Percentiles rank a stretch among this genome's conserved stretches.
Evolutionary conservation across 805 yeast genomes (phyloP).

Genomic region (Yarrowia sp.): DNA sequence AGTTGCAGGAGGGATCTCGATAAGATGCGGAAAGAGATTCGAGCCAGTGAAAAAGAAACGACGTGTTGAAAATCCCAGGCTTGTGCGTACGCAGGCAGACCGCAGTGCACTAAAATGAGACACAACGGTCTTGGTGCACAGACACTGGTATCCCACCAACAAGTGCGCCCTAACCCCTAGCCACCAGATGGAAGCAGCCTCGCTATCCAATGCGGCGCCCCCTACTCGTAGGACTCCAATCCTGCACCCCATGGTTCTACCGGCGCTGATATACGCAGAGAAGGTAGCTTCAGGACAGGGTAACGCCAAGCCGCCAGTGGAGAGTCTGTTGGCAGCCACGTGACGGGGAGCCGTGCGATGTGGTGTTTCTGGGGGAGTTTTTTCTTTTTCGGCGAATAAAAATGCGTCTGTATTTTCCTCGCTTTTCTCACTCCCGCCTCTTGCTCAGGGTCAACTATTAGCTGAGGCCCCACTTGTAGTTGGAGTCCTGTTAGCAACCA

Average conservation of each 20-base stretch:
- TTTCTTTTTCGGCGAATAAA: no score
- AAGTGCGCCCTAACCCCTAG: no score
- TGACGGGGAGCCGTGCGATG: neutral
- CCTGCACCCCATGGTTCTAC: conserved; percentile 7
- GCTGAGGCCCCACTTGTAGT: neutral
- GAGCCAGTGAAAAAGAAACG: neutral
- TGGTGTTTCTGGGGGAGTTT: no score
- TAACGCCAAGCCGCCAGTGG: conserved; percentile 29
- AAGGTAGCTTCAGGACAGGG: conserved; percentile 20
- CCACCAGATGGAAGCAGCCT: neutral
- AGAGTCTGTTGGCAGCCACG: conserved; percentile 8
- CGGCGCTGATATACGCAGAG: neutral
- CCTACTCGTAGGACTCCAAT: neutral
- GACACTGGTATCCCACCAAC: no score
- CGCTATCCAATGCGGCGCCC: conserved; percentile 1
- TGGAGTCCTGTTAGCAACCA: conserved; percentile 3
- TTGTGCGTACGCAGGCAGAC: neutral
- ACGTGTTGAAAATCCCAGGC: neutral
- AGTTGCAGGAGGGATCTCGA: no score
- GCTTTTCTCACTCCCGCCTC: no score
- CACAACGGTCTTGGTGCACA: no score
- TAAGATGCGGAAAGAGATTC: no score
- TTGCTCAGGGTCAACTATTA: neutral
- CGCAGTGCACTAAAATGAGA: neutral
- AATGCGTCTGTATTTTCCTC: no score